Base-by-base conservation (phyloP, 805 yeast species). In the Cephaloascus albidus region DNA sequence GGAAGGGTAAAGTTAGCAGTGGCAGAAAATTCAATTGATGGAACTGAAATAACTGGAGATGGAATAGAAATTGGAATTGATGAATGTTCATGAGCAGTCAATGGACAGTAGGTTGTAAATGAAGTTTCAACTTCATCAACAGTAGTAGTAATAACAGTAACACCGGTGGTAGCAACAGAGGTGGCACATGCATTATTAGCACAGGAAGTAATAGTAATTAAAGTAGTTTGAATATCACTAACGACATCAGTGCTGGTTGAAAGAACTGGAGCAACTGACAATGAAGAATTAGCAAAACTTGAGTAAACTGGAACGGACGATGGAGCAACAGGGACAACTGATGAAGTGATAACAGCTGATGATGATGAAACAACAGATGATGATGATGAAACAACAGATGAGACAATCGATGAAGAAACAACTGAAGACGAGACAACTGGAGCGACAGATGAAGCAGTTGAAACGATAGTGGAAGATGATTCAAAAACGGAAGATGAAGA, bases 91-190 rank as follows among this genome's bases (percentile, higher is more conserved):
- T 23, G 28, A 8, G 36, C 37, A 26, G 49, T 39, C 20, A 46
- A 36, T 38, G 61, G 57, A 42, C 56, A 51, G 43, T 46, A 51
- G 20, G 60, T 54, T 26, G 58, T 48, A 46, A 47, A 55, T 18
- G 46, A 41, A 16, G 61, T 52, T 18, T 42, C 40, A 3, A 37
- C 42, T 14, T 53, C 61, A 37, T 45, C 46, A 17, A 42, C 45
- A 19, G 55, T 51, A 18, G 39, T 44, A 20, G 62, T 55, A 10
- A 44, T 45, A 34, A 43, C 43, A 8, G 44, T 43, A 10, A 41
- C 37, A 27, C 50, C 52, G 28, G 53, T 48, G 18, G 52, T 42
- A 14, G 40, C 43, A 8, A 36, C 31, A 33, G 55, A 40, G 17
- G 53, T 44, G 34, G 33, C 3, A 41, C 55, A 51, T 10, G 27